Conservation (phyloP, 768 basidiomycete species). For the Serendipita sp. region DNA sequence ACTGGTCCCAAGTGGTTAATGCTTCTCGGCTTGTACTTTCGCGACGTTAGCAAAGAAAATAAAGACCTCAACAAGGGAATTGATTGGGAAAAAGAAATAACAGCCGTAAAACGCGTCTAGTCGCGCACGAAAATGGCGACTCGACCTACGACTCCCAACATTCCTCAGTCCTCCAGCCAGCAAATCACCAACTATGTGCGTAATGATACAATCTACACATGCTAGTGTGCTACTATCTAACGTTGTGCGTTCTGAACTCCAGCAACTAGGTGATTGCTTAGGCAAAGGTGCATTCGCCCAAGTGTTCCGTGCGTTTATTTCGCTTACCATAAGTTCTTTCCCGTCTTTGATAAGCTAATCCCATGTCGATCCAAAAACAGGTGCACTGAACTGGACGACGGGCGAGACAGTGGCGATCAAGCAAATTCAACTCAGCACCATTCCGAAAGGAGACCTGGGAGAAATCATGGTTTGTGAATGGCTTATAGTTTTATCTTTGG, state of each 20-base stretch:
- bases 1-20: background rate
- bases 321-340: too few species aligned
- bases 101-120: too few species aligned
- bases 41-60: background rate
- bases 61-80: too few species aligned
- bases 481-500: slow-evolving; percentile 13
- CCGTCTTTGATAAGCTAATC: background rate
- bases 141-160: background rate
- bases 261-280: slow-evolving; percentile 96
- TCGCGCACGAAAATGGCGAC: background rate
- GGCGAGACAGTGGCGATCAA: slow-evolving; percentile 98
- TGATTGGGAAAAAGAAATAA: too few species aligned
- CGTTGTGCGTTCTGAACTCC: background rate
- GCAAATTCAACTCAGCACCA: slow-evolving; percentile 88
- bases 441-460: slow-evolving; percentile 81
- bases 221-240: background rate
- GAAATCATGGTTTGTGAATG: slow-evolving; percentile 78
- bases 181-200: slow-evolving; percentile 10
- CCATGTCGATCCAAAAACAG: slow-evolving; percentile 26
- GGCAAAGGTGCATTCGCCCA: slow-evolving; percentile 96
- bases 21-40: background rate
- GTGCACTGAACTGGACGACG: slow-evolving; percentile 86
- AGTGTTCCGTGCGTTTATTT: slow-evolving; percentile 61
- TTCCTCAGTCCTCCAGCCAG: background rate
- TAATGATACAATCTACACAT: background rate